Evolutionary conservation across 768 basidiomycete species (phyloP), one percentile per base, ranked within the genome.

Genomic region (Lactarius sp.): DNA sequence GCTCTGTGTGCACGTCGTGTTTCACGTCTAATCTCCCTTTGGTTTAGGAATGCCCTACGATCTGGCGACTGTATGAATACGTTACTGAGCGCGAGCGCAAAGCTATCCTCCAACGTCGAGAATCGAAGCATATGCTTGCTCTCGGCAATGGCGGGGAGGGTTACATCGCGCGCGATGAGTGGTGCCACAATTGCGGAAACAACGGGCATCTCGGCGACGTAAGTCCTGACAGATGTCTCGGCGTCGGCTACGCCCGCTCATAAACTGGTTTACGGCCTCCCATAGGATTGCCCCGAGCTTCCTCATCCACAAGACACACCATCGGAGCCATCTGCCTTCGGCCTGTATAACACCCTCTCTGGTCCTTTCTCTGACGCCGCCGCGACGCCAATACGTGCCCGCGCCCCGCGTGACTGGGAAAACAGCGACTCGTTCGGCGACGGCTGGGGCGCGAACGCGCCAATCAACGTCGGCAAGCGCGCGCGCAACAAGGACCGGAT

Each of bases 1-100:
- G 39, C 27, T 49, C 41, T 57, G 46, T 6, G 12, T 55, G 50
- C 4, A 39, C 47, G 57, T 18, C 9, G 27, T 42, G 3, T 36
- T 60, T 41, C 60, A 20, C 36, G 6, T 55, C 56, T 49, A 16
- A 51, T 18, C 59, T 41, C 58, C 5, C 9, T 27, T 13, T n/a
- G 37, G 10, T 36, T 4, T 64, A 93, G 90, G 89, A 92, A 81
- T 93, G 91, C 67, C 89, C 90, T 7, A 88, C 86, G 3, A 76
- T 87, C 64, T 93, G 91, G 91, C 80, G 91, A 46, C 75, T 90
- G 67, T 93, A 93, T 68, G 81, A 85, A 44, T 92, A 92, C 66
- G 77, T 88, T 34, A 75, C 78, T 3, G 82, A 83, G 16, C 78
- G 79, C 12, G 84, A 83, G 50, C 82, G 82, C 36, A 70, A 72